Conservation (phyloP, 768 basidiomycete genomes). For the Sarcodon aspratus region DNA sequence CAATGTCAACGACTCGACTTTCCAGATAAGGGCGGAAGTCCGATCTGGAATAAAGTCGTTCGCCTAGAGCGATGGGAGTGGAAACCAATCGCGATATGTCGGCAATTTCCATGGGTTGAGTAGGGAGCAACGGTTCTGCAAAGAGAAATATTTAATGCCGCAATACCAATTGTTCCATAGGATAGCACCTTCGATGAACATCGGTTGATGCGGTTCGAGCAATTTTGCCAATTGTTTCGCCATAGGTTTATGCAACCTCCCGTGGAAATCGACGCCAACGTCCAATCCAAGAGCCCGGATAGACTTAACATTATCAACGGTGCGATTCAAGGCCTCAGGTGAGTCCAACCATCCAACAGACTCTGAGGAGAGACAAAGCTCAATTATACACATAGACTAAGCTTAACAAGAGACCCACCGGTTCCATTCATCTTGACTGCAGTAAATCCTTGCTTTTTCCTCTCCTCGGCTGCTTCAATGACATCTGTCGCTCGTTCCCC, state of each 20-base stretch:
- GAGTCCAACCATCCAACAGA: conserved; percentile 41
- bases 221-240: conserved; percentile 54
- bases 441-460: conserved; percentile 54
- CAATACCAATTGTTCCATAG: not conserved
- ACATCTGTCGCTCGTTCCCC: conserved; percentile 38
- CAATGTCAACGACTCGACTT: conserved; percentile 50
- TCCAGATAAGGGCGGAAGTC: conserved; percentile 62
- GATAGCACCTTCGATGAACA: conserved; percentile 51
- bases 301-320: conserved; percentile 38
- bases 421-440: conserved; percentile 69
- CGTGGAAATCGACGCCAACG: conserved; percentile 62
- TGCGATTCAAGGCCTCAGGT: conserved; percentile 36
- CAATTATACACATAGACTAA: not conserved
- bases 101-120: conserved; percentile 49
- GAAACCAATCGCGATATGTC: conserved; percentile 42
- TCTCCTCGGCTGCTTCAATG: conserved; percentile 33
- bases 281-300: conserved; percentile 38
- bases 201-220: conserved; percentile 44
- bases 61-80: conserved; percentile 54
- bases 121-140: conserved; percentile 45
- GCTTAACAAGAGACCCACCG: conserved; percentile 18
- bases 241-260: conserved; percentile 57
- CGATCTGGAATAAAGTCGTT: conserved; percentile 48
- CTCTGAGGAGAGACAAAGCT: conserved; percentile 2
- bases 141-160: not conserved